Percentiles rank a stretch among this genome's conserved stretches.
Evolutionary conservation across 139 green algal genomes (phyloP).

Genomic region (Chlamydomonas sp.): DNA sequence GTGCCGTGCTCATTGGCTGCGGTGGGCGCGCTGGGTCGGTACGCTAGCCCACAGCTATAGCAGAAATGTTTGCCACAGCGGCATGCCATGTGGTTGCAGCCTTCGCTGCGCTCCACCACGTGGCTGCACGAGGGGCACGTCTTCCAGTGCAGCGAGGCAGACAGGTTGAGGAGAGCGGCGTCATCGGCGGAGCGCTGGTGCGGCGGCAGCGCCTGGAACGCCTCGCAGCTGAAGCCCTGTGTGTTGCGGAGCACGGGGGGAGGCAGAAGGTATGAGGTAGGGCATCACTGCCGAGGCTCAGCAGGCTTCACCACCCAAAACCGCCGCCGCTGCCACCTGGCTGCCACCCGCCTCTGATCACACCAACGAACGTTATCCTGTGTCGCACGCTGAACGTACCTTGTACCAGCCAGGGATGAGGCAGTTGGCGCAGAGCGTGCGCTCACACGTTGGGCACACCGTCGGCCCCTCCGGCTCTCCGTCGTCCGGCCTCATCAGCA

Average conservation of each 20-base stretch:
- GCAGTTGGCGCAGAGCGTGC: slow-evolving; percentile 5
- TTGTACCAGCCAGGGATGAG: slow-evolving; percentile 23
- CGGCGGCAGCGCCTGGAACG: slow-evolving; percentile 19
- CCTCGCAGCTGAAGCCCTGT: slow-evolving; percentile 11
- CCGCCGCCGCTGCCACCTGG: too few species aligned
- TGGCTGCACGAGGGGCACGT: slow-evolving; percentile 17
- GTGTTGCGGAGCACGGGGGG: too few species aligned
- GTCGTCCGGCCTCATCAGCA: background rate
- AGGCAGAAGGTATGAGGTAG: too few species aligned
- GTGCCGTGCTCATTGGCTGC: too few species aligned
- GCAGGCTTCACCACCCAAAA: too few species aligned
- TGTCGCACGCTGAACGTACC: background rate
- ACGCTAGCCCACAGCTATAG: slow-evolving; percentile 14
- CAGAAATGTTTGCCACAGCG: slow-evolving; percentile 19
- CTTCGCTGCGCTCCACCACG: slow-evolving; percentile 22
- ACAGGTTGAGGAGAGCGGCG: slow-evolving; percentile 12
- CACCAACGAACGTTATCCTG: background rate
- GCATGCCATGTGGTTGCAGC: slow-evolving; percentile 27
- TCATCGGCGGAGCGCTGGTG: slow-evolving; percentile 5
- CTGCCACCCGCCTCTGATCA: too few species aligned
- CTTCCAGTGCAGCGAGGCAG: slow-evolving; percentile 7
- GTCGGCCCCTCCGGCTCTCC: background rate
- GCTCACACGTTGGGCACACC: slow-evolving; percentile 14
- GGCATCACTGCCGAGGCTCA: too few species aligned
- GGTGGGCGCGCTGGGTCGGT: too few species aligned